These are phyloP conservation scores for Cyberlindnera mississippiensis DNA, from an alignment of 805 yeast genomes.

Conservation along the genomic window DNA sequence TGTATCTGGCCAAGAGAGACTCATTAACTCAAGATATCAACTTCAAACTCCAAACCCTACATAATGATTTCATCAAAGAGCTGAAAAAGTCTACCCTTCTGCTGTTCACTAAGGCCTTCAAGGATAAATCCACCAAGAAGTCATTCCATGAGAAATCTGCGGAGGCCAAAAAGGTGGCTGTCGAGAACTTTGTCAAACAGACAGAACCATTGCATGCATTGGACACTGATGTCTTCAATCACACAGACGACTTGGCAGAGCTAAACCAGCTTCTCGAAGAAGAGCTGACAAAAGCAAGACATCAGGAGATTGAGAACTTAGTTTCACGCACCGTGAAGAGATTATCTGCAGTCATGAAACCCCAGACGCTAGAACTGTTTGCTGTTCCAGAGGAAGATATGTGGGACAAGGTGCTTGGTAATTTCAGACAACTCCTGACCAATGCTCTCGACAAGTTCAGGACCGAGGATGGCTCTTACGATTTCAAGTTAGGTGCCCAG, in stretches of 20 bases:
- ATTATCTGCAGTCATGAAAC: constrained; percentile 44
- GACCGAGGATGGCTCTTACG: constrained; percentile 34
- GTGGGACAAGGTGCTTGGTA: constrained; percentile 57
- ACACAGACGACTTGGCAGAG: constrained; percentile 31
- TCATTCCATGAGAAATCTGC: constrained; percentile 32
- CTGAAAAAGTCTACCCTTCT: constrained; percentile 34
- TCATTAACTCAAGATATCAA: constrained; percentile 48
- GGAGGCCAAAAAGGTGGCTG: constrained; percentile 28
- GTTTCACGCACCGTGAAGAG: constrained; percentile 43
- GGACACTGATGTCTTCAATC: constrained; percentile 25
- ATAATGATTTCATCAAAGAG: constrained; percentile 37
- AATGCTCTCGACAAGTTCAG: constrained; percentile 30
- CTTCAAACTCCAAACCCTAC: constrained; percentile 39
- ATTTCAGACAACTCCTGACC: constrained; percentile 37
- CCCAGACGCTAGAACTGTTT: constrained; percentile 45
- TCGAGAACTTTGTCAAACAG: constrained; percentile 16
- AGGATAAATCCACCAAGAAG: constrained; percentile 28
- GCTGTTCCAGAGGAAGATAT: constrained; percentile 44
- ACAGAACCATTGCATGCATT: constrained; percentile 17
- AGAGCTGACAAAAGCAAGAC: constrained; percentile 22
- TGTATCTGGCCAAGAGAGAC: constrained; percentile 60
- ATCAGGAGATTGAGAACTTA: constrained; percentile 30
- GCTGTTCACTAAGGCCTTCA: constrained; percentile 28
- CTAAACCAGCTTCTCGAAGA: constrained; percentile 28
- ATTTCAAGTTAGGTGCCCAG: constrained; percentile 63